A percentile compares a stretch with the other conserved stretches of the same genome.
phyloP scores from a whole-genome alignment of 2,329 filamentous ascomycete genomes.

The Didymella pinodella region DNA sequence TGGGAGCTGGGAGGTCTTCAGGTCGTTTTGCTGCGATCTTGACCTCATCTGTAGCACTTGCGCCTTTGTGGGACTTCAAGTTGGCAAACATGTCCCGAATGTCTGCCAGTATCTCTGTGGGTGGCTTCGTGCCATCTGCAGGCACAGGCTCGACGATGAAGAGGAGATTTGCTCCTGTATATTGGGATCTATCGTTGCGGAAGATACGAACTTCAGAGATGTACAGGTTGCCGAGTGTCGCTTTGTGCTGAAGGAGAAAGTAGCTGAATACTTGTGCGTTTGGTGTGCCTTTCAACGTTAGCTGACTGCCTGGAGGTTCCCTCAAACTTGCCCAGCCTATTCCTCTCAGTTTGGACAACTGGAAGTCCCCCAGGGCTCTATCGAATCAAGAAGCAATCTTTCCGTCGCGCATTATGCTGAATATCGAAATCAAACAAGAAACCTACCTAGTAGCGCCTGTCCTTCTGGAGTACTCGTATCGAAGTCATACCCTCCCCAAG shows the following conservation, averaged over 20 bases:
- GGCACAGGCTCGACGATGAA: slow-evolving; percentile 14
- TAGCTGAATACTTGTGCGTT: slow-evolving; percentile 19
- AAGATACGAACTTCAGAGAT: slow-evolving; percentile 14
- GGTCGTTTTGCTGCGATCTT: background rate
- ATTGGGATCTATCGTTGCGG: background rate
- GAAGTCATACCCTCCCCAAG: slow-evolving; percentile 8
- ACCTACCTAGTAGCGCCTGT: slow-evolving; percentile 8
- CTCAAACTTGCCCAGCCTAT: too few relatives aligned
- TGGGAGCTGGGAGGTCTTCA: background rate
- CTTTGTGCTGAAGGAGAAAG: slow-evolving; percentile 13
- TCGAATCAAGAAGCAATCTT: too few relatives aligned
- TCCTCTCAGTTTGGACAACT: too few relatives aligned
- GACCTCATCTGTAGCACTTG: background rate
- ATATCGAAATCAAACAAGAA: too few relatives aligned
- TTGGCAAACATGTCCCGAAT: background rate
- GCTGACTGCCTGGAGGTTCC: background rate
- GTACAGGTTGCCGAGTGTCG: slow-evolving; percentile 8
- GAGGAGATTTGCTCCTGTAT: slow-evolving; percentile 1
- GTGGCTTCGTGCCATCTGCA: background rate
- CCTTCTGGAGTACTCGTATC: slow-evolving; percentile 3
- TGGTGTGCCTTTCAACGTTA: slow-evolving; percentile 3
- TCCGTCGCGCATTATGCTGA: too few relatives aligned
- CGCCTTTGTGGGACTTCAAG: background rate
- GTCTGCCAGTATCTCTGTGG: background rate
- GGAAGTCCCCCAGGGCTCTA: too few relatives aligned